Evolutionary conservation across 768 basidiomycete species (phyloP), one percentile per base, ranked within the genome.

Genomic region (Boletus reticuloceps): DNA sequence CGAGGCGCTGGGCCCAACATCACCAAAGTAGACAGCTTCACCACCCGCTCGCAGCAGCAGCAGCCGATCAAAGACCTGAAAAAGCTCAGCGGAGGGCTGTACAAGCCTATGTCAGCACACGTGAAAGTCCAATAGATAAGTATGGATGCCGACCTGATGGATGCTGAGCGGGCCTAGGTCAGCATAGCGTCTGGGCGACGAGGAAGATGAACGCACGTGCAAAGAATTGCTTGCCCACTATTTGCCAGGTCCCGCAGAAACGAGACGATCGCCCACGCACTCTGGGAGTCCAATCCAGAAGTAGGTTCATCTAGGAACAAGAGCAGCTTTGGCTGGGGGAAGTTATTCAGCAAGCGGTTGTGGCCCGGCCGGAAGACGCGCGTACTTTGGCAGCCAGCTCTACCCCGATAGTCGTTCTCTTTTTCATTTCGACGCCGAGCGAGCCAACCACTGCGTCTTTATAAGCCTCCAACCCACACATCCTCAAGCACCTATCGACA

Each of bases 271-370:
- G 85, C 85, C 89, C 90, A 91, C 3, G 91, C 91, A 51, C 85
- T 88, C 69, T 92, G 90, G 4, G 90, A 91, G 67, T 93, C 91
- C 16, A 94, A 76, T 34, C 92, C 91, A 25, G 89, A 86, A 0
- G 93, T 95, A 0, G 94, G 94, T 68, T 95, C 92, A 64, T 94
- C 93, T 36, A 93, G 72, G 77, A 95, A 94, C 17, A 95, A 78
- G 0, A 96, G 75, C 0, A 94, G 74, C 67, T 83, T 82, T 2
- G 91, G 93, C 85, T 85, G 55, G 6, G 16, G 19, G 20, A 31
- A 25, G 2, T 4, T 2, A 22, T 47, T 31, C 4, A 34, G 32
- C 11, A 14, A 39, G 16, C 8, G n/a, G 7, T 7, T 17, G 16
- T 37, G 6, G 14, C 36, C 13, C 6, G 36, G 4, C 12, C 12